Percentiles rank a stretch among this genome's conserved stretches.
Evolutionary conservation across 2,329 filamentous ascomycete genomes (phyloP).

Genomic region (Pyricularia sp.): DNA sequence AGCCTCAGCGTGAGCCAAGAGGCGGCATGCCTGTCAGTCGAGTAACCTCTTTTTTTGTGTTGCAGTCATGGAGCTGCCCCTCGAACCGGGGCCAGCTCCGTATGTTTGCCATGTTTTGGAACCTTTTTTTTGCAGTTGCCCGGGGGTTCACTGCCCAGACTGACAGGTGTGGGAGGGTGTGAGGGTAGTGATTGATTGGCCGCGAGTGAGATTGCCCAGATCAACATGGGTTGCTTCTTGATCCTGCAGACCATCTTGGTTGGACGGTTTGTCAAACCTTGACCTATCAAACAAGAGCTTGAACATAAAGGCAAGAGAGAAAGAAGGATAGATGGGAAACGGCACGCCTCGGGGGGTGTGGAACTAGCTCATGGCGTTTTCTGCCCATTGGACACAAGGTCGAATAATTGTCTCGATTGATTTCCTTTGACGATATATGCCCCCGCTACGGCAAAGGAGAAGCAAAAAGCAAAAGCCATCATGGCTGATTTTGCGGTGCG

Average conservation of each 20-base stretch:
- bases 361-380: not conserved
- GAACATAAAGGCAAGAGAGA: not conserved
- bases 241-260: not conserved
- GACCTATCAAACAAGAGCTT: not conserved
- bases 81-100: not conserved
- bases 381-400: not conserved
- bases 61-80: not conserved
- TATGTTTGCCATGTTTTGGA: not conserved
- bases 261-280: not conserved
- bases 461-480: not conserved
- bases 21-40: not conserved
- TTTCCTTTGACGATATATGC: not conserved
- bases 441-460: not conserved
- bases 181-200: not conserved
- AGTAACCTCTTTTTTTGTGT: not conserved
- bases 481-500: not conserved
- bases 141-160: not conserved
- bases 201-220: not conserved
- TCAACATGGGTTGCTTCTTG: not conserved
- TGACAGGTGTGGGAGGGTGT: not conserved
- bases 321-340: not conserved
- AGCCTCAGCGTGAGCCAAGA: not conserved
- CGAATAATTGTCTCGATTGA: not conserved
- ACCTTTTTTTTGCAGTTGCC: not conserved
- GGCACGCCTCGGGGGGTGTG: not conserved